Conservation (phyloP, 805 yeast species). For the Wickerhamiella vanderwaltii region DNA sequence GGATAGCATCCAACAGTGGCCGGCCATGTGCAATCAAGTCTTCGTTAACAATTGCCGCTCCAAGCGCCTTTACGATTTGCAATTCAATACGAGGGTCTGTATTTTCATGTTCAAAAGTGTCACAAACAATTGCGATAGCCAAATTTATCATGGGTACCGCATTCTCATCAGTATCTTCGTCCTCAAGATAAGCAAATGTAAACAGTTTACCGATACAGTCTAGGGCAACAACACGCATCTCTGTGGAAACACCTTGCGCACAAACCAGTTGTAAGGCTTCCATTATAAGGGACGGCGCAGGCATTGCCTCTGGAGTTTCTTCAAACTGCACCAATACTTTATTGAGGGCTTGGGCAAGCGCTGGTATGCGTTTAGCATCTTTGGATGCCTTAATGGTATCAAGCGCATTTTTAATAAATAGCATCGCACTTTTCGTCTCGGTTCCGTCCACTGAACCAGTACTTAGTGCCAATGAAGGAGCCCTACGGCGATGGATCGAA, state of each 20-base stretch:
- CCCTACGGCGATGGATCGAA: constrained; percentile 6
- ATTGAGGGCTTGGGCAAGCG: constrained; percentile 27
- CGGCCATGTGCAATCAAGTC: constrained; percentile 82
- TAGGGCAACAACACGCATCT: constrained; percentile 58
- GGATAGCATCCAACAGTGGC: constrained; percentile 72
- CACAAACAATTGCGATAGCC: constrained; percentile 71
- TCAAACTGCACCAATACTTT: constrained; percentile 26
- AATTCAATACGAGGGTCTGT: constrained; percentile 82
- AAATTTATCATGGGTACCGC: constrained; percentile 57
- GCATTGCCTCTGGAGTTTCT: constrained; percentile 24
- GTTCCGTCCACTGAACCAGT: constrained; percentile 22
- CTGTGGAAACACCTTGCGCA: constrained; percentile 47
- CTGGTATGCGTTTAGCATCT: constrained; percentile 43
- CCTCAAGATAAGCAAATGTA: constrained; percentile 66
- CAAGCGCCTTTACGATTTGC: constrained; percentile 83
- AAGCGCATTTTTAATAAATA: constrained; percentile 46
- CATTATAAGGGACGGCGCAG: constrained; percentile 47
- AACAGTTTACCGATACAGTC: constrained; percentile 81
- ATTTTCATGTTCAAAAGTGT: constrained; percentile 83
- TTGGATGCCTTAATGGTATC: constrained; percentile 44
- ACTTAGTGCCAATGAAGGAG: constrained; percentile 22
- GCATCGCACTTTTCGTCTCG: constrained; percentile 27
- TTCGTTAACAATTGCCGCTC: constrained; percentile 76
- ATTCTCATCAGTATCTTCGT: constrained; percentile 27
- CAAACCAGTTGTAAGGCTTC: constrained; percentile 69